Percentiles rank a stretch among this genome's conserved stretches.
These are phyloP conservation scores for Diplocarpon mali DNA, from an alignment of 2,329 filamentous ascomycete species.

Conservation along the genomic window DNA sequence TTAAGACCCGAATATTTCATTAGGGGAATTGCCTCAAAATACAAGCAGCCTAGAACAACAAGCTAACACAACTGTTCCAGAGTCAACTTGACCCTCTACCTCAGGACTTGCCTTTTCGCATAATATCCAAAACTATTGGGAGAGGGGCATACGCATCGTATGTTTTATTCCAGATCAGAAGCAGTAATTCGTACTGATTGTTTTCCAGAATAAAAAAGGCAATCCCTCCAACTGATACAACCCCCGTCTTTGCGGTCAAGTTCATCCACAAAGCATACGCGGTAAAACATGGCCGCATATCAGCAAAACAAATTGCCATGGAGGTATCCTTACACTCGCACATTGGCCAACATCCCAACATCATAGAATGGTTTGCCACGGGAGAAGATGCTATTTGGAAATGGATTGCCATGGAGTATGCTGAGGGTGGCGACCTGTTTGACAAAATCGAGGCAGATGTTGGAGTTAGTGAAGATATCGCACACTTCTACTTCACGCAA, in stretches of 20 bases:
- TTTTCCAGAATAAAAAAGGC: conserved; percentile 63
- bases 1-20: background rate
- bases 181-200: conserved; percentile 7
- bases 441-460: conserved; percentile 99
- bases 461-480: conserved; percentile 87
- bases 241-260: conserved; percentile 89
- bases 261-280: conserved; percentile 98
- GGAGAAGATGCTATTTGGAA: conserved; percentile 81
- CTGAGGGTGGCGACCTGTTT: conserved; percentile 90
- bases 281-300: conserved; percentile 76
- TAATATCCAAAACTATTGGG: conserved; percentile 93
- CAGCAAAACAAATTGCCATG: conserved; percentile 79
- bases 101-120: conserved; percentile 75
- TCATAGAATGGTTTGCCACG: conserved; percentile 84
- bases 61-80: conserved; percentile 40
- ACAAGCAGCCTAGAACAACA: conserved; percentile 7
- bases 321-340: conserved; percentile 85
- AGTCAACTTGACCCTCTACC: conserved; percentile 87
- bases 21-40: conserved; percentile 2
- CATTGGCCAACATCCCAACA: conserved; percentile 80
- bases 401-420: conserved; percentile 98
- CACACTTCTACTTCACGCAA: conserved; percentile 92
- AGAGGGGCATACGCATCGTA: conserved; percentile 96
- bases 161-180: conserved; percentile 22
- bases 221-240: conserved; percentile 54